Base-by-base conservation (phyloP, 768 basidiomycete genomes). In the Collybia nuda region DNA sequence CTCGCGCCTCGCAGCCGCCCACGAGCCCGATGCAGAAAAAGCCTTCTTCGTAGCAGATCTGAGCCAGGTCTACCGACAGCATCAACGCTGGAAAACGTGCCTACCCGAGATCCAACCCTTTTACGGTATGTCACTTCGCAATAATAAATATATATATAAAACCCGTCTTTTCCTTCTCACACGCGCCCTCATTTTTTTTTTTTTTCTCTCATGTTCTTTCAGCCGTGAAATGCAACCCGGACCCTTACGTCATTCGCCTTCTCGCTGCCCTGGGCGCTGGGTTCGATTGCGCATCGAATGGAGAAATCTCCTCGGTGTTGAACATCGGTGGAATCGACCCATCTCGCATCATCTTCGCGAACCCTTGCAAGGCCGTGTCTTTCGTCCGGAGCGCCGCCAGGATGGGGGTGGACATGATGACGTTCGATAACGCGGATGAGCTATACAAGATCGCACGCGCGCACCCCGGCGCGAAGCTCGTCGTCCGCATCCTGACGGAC, bases 171-270 rank as follows among this genome's bases (percentile, higher is more conserved):
- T 37, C 39, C 55, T n/a, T 44, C 47, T 35, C 47, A 37, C 52
- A 54, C 24, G 47, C 44, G 51, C 44, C 24, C 40, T 46, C 37
- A 28, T 42, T 52, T 50, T 47, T 55, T 62, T 60, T 55, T n/a
- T n/a, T n/a, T n/a, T 44, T 52, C 44, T 28, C 40, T 46, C 37
- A 28, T 42, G 52, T 50, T 47, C 56, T 62, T 60, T 55, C 64
- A 93, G 93, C 97, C 52, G 84, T 98, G 63, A 99, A 99, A 74
- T 97, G 93, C 73, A 99, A 99, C 74, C 96, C 97, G 18, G 96
- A 98, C 62, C 93, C 94, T 3, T 92, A 92, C 62, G 85, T 99
- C 50, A 77, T 98, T 44, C 86, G 93, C 52, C 80, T 99, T 44
- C 82, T 99, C 37, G 91, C 92, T 15, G 83, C 91, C 24, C 72